Base-by-base conservation (phyloP, 2,329 filamentous ascomycete species). In the Diplodia corticola region DNA sequence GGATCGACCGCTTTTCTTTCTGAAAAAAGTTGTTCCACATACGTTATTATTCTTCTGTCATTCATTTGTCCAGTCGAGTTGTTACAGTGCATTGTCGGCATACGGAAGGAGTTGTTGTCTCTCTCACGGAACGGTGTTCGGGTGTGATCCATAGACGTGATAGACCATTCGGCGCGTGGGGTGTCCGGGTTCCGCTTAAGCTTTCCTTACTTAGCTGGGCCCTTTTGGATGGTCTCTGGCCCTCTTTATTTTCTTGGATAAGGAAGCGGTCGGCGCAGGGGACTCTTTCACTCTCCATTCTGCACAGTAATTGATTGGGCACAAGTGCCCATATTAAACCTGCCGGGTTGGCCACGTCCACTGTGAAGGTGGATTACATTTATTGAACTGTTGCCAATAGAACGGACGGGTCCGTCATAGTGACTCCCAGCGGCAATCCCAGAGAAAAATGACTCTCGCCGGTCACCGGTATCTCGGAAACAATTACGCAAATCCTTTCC, bases 281-380 rank as follows among this genome's bases (percentile, higher is more conserved):
- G 30, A 30, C 2, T 51, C 24, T 22, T 49, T 46, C 46, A 46
- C 54, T 59, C 54, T 33, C 30, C 30, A 37, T 59, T 46, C 54
- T 30, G n/a, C 54, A 20, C 54, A 37, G 54, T 59, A 59, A 59
- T 59, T 30, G 33, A 59, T 28, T 17, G 54, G 54, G 54, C 54
- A 2, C 10, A 46, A 35, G 13, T 46, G 37, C 51, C 51, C 51
- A 46, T 44, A 33, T 17, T 7, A 30, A 46, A 48, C 6, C 30
- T 5, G n/a, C 37, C 53, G 33, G 33, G 40, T 10, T 33, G 30
- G 28, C 35, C 40, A 24, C 51, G 13, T 54, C 12, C 20, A 35
- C 53, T 33, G 54, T 46, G 54, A 59, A 10, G 9, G 6, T 10
- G 10, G 30, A 10, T 33, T 7, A 33, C 30, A 10, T 10, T 33